Base-by-base conservation (phyloP, 2,329 filamentous ascomycete species). In the Aureobasidium subglaciale region DNA sequence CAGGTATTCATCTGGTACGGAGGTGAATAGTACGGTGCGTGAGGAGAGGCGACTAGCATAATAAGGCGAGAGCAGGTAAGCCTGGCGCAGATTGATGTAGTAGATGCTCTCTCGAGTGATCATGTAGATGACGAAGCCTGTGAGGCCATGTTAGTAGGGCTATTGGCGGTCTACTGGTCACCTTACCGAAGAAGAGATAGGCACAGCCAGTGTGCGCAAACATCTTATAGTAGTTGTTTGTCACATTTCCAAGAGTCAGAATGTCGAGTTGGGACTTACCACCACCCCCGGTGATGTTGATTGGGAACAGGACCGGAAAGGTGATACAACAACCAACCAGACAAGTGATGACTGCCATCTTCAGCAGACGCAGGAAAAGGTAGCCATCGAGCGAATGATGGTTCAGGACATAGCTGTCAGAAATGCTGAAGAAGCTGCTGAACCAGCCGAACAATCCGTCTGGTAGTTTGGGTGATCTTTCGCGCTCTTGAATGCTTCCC, bases 361-460 rank as follows among this genome's bases (percentile, higher is more conserved):
- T 89, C 60, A 97, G 74, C 66, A 92, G 96, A 32, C 92, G 89
- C 25, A 97, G 78, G 69, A 95, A 90, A 50, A 97, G 83, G 70
- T 92, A 97, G 29, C 87, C 88, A 68, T 99, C 92, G 60, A 99
- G 81, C 0, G 90, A 95, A 68, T 92, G 89, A 73, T 96, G 90
- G 65, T 93, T 88, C 20, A 97, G 81, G 24, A 91, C 83, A 65
- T 88, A 90, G 37, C 84, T 84, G 68, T 97, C 91, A 3, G 80
- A 76, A 18, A 84, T 70, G 40, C 73, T 72, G 53, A 75, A 71
- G 63, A 82, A 80, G 1, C 76, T 70, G 24, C 68, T 66, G 34
- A 77, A 59, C 75, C 75, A 78, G 55, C 62, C 65, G 58, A 69
- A 61, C 15, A 70, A 24, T 56, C 66, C 65, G 61, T 65, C 62